Evolutionary conservation across 1,284 basidiomycete genomes (phyloP), one percentile per base, ranked within the genome.

Genomic region (Rhodotorula glutinis): DNA sequence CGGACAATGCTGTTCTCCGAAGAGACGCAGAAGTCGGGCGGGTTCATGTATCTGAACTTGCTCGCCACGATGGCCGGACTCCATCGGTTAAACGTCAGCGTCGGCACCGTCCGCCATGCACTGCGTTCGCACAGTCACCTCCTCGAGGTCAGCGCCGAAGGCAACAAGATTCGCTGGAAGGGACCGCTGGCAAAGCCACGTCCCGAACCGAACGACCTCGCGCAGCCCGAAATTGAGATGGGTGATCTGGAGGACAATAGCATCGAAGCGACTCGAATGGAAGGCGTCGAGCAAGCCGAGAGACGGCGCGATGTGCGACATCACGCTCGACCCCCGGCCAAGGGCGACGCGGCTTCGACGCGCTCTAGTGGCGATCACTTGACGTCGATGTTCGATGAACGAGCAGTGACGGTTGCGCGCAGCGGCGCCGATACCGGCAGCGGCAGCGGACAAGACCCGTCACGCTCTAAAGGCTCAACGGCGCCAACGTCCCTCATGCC

Each of bases 21-120:
- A 7, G 63, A 65, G 49, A 57, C 58, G 13, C 41, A 51, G 25
- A 47, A 43, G 21, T 47, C 29, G 10, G 64, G 60, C 23, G 68
- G 66, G 16, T 71, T 64, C 67, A 21, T 66, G 38, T 71, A 71
- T 54, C 61, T 71, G 52, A 71, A 71, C 62, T 56, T 71, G 41
- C 47, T 71, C 17, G 41, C 60, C 16, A 71, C 70, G 19, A 57
- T 71, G 33, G 70, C 70, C 27, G 60, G 61, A 2, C 56, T 69
- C 3, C 67, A 69, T 11, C 66, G 70, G 13, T 60, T 71, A 23
- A 66, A 64, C 53, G 57, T 65, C 41, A 64, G 56, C 44, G 54
- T 70, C 41, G 60, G 49, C 1, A 57, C 57, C 2, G 57, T 70
- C 3, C 62, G 69, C 3, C 62, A 67, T 40, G 65, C 69, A 0